Percentiles rank a stretch among this genome's conserved stretches.
Evolutionary conservation across 1,284 basidiomycete genomes (phyloP).

Genomic region (Kwoniella shivajii): DNA sequence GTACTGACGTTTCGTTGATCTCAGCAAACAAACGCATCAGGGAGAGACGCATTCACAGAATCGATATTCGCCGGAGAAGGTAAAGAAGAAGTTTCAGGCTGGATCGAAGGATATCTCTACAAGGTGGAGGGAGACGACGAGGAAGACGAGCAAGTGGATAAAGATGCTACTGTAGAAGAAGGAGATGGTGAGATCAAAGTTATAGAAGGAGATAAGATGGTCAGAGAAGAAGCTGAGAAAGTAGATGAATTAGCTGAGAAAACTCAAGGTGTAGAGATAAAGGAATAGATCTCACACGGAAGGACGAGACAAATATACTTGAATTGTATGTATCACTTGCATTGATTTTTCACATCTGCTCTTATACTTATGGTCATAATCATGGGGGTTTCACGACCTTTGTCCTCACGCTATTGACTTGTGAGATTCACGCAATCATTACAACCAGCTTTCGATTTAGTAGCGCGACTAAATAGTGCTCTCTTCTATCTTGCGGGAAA

Average conservation of each 20-base stretch:
- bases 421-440: too few species aligned
- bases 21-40: constrained; percentile 48
- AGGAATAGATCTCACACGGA: constrained; percentile 6
- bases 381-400: too few species aligned
- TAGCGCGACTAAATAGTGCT: too few species aligned
- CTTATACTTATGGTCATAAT: not conserved
- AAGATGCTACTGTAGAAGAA: constrained; percentile 20
- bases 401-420: too few species aligned
- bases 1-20: not conserved
- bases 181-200: constrained; percentile 26
- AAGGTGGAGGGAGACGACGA: constrained; percentile 40
- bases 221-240: constrained; percentile 27
- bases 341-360: not conserved
- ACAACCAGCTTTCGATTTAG: too few species aligned
- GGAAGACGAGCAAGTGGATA: constrained; percentile 24
- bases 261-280: constrained; percentile 27
- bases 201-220: constrained; percentile 26
- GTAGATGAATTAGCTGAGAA: constrained; percentile 34
- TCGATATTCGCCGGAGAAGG: constrained; percentile 53
- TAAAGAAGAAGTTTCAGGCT: constrained; percentile 54
- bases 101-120: constrained; percentile 53
- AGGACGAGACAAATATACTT: too few species aligned
- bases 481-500: too few species aligned
- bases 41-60: constrained; percentile 51
- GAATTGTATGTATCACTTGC: constrained; percentile 10